Base-by-base conservation (phyloP, 805 yeast species). In the Spathaspora sp. region DNA sequence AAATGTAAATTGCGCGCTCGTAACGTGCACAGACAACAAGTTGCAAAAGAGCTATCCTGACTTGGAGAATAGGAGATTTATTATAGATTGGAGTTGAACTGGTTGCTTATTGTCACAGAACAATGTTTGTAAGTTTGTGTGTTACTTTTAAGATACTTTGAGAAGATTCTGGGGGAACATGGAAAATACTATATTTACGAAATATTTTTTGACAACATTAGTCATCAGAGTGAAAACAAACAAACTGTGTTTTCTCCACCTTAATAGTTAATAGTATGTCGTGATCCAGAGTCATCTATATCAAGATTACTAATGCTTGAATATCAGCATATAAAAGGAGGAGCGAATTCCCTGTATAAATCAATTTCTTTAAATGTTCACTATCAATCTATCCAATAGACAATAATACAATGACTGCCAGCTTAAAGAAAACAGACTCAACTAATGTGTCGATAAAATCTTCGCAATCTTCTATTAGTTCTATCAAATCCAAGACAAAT, bases 351-450 rank as follows among this genome's bases (percentile, higher is more conserved):
- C 43, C 23, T 18, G 10, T 40, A 11, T 18, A 10, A 5, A 40
- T 11, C 12, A 40, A 40, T 40, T 31, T 31, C 35, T 31, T 11
- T 31, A 14, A 17, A 9, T 35, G 40, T 35, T 35, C 40, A 14
- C 31, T 28, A 44, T 28, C 35, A 20, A 16, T 23, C 20, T n/a
- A n/a, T 16, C 28, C 5, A 9, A 17, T 29, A 45, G 8, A 12
- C n/a, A 35, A 46, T 19, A 20, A 23, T 23, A 23, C 26, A 3
- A 46, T 47, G 49, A 39, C 49, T 42, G 31, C 14, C 39, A 7
- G 43, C 19, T 42, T 47, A 40, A 51, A 47, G 40, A 47, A 51
- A 23, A 32, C n/a, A 17, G 53, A 51, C 26, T 51, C 53, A 8
- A 8, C 51, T 7, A 42, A 40, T n/a, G 51, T 20, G 23, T 52